phyloP scores from a whole-genome alignment of 1,284 basidiomycete genomes.

The Cryptococcus sp. region DNA sequence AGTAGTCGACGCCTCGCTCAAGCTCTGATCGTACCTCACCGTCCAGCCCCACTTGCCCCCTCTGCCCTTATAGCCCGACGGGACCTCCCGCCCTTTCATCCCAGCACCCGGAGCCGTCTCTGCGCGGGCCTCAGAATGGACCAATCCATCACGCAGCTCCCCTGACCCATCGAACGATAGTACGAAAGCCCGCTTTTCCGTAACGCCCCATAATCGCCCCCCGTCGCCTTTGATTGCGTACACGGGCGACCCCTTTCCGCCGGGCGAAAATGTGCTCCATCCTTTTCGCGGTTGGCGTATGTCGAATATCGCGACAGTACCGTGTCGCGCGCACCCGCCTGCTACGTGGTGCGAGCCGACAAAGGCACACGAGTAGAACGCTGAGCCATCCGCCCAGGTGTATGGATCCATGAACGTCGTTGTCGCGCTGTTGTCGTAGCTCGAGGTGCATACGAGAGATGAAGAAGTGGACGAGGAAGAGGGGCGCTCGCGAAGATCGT shows the following conservation, averaged over 20 bases:
- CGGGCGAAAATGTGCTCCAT: conserved; percentile 50
- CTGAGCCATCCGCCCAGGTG: conserved; percentile 43
- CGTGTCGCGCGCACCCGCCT: conserved; percentile 48
- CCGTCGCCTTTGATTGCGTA: conserved; percentile 49
- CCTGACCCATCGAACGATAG: conserved; percentile 47
- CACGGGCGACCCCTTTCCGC: conserved; percentile 49
- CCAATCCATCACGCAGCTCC: conserved; percentile 22
- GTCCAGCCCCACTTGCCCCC: conserved; percentile 43
- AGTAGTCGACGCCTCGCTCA: conserved; percentile 14
- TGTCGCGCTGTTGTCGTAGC: too few species aligned
- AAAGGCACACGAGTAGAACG: conserved; percentile 46
- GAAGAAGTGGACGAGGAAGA: conserved; percentile 18
- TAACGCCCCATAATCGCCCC: conserved; percentile 52
- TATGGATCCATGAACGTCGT: conserved; percentile 43
- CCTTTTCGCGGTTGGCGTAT: conserved; percentile 32
- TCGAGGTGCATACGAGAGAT: too few species aligned
- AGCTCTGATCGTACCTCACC: conserved; percentile 33
- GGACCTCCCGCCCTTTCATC: conserved; percentile 23
- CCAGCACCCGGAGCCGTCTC: conserved; percentile 5
- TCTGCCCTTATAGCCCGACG: conserved; percentile 32
- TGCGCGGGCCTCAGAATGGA: conserved; percentile 20
- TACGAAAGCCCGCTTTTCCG: conserved; percentile 47
- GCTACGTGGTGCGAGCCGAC: conserved; percentile 40
- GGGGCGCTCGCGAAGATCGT: conserved; percentile 42
- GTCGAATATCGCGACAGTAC: conserved; percentile 48